phyloP scores from a whole-genome alignment of 768 basidiomycete species.

The Leccinum disarticulatum region DNA sequence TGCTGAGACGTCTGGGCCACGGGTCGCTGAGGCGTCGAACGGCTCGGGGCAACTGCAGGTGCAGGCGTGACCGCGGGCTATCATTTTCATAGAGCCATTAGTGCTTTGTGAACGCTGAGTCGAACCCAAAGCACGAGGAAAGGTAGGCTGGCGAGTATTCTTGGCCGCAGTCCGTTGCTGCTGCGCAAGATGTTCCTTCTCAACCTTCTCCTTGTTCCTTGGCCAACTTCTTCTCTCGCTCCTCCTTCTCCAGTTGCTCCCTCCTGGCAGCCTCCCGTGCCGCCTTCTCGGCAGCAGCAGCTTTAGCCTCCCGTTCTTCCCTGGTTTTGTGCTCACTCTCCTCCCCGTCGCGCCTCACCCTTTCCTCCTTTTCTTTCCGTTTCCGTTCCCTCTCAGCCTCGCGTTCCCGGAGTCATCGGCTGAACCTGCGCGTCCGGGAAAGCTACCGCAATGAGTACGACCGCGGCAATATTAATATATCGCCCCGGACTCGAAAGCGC shows the following conservation, averaged over 20 bases:
- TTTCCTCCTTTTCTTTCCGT: slow-evolving; percentile 74
- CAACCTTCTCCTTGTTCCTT: slow-evolving; percentile 62
- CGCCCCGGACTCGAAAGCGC: slow-evolving; percentile 57
- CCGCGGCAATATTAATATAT: slow-evolving; percentile 59
- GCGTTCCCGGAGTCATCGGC: slow-evolving; percentile 49
- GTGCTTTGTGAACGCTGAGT: slow-evolving; percentile 47
- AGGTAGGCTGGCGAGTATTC: slow-evolving; percentile 48
- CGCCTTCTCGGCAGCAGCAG: slow-evolving; percentile 46
- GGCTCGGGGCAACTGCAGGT: slow-evolving; percentile 33
- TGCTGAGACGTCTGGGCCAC: slow-evolving; percentile 43
- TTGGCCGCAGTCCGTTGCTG: slow-evolving; percentile 53
- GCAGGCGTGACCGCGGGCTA: slow-evolving; percentile 34
- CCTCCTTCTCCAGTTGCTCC: slow-evolving; percentile 58
- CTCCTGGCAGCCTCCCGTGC: slow-evolving; percentile 38
- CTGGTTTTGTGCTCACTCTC: slow-evolving; percentile 62
- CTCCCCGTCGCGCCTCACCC: slow-evolving; percentile 50
- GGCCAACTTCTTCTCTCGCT: slow-evolving; percentile 63
- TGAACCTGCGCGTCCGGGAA: slow-evolving; percentile 31
- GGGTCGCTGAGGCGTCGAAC: slow-evolving; percentile 38
- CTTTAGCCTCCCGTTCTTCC: slow-evolving; percentile 64
- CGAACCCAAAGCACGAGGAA: slow-evolving; percentile 51
- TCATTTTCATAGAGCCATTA: slow-evolving; percentile 60
- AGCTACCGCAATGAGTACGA: slow-evolving; percentile 75
- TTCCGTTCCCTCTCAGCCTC: slow-evolving; percentile 75
- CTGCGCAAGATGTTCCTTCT: slow-evolving; percentile 45